These are phyloP conservation scores for Trebouxia sp. DNA, from an alignment of 139 green algal genomes.

Conservation along the genomic window DNA sequence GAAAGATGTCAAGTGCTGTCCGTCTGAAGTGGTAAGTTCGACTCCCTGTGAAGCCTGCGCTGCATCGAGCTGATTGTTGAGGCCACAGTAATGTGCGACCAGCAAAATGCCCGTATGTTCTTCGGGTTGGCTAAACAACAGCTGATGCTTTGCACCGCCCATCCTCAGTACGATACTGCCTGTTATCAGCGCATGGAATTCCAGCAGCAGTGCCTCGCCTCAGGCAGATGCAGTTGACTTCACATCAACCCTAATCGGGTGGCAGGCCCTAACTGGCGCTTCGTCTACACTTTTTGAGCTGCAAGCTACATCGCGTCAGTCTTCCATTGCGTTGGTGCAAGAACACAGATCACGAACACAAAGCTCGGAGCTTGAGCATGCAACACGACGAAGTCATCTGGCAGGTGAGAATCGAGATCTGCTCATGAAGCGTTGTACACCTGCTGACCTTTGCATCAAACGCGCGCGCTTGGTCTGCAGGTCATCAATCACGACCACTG, in stretches of 20 bases:
- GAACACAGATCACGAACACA: too few species aligned
- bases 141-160: background rate
- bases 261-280: too few species aligned
- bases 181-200: too few species aligned
- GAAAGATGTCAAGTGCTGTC: background rate
- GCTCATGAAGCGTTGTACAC: background rate
- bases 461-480: conserved; percentile 51
- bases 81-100: background rate
- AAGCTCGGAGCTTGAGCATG: too few species aligned
- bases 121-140: background rate
- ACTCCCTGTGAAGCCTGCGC: background rate
- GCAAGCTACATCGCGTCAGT: background rate
- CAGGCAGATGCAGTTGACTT: too few species aligned
- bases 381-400: conserved; percentile 90
- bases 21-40: background rate
- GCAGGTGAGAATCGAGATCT: conserved; percentile 52
- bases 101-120: conserved; percentile 17
- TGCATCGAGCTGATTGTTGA: background rate
- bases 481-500: conserved; percentile 96
- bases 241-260: too few species aligned
- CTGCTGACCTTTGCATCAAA: background rate
- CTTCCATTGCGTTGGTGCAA: too few species aligned
- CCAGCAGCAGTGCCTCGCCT: too few species aligned
- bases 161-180: background rate
- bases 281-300: too few species aligned